phyloP scores from a whole-genome alignment of 441 rosid species.

The Rhodomyrtus psidioides region DNA sequence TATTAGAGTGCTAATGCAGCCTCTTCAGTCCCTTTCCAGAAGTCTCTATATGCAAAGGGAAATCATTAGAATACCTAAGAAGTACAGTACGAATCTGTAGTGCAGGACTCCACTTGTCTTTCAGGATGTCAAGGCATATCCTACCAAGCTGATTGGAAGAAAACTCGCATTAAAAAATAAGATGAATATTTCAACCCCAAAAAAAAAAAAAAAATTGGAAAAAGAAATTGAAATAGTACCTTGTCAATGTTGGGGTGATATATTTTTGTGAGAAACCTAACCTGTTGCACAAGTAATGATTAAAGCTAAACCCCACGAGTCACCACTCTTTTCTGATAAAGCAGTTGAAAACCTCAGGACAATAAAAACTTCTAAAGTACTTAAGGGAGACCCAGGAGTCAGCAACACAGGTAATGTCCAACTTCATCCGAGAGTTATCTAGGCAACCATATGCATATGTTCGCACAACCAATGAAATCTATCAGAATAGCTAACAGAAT shows the following conservation, averaged over 20 bases:
- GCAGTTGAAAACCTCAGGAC: background rate
- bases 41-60: background rate
- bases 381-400: background rate
- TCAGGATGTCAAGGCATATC: conserved; percentile 95
- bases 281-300: conserved; percentile 35
- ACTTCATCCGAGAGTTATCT: background rate
- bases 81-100: conserved; percentile 97
- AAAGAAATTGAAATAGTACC: conserved; percentile 16
- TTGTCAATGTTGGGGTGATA: conserved; percentile 89
- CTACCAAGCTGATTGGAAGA: conserved; percentile 74
- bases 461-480: background rate
- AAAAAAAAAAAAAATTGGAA: background rate
- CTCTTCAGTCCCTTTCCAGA: background rate
- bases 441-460: background rate
- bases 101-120: conserved; percentile 99
- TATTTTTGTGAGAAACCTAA: conserved; percentile 94
- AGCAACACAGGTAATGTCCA: background rate
- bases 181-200: background rate
- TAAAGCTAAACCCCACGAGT: background rate
- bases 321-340: background rate
- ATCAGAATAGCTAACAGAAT: background rate
- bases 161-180: background rate
- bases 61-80: conserved; percentile 51
- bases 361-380: background rate
- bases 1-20: background rate